These are phyloP conservation scores for Gaeumannomyces tritici DNA, from an alignment of 2,329 filamentous ascomycete species.

Conservation along the genomic window DNA sequence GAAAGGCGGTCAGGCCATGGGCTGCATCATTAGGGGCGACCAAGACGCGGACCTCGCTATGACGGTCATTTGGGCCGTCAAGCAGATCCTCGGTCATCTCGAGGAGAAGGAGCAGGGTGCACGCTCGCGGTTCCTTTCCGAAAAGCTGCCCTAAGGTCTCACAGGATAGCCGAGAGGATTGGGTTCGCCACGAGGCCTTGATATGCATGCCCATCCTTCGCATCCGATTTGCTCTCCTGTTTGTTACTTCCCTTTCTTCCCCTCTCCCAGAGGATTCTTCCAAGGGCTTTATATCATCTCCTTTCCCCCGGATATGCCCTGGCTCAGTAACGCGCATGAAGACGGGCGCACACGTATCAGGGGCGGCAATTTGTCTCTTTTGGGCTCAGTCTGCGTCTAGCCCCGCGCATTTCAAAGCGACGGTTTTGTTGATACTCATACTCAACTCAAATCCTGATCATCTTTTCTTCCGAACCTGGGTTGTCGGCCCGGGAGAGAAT, in stretches of 20 bases:
- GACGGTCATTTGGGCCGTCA: slow-evolving; percentile 8
- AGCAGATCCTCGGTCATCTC: neutral
- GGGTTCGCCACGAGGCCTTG: neutral
- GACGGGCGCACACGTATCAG: neutral
- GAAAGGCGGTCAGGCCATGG: neutral
- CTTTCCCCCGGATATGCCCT: neutral
- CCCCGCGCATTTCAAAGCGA: no score
- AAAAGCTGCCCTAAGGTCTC: neutral
- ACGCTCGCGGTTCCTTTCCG: neutral
- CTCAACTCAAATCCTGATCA: neutral
- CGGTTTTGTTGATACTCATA: neutral
- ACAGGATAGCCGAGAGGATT: neutral
- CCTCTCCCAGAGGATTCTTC: neutral
- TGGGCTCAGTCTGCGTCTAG: no score
- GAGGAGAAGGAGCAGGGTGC: neutral
- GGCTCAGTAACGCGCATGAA: neutral
- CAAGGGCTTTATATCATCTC: neutral
- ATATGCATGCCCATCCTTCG: neutral
- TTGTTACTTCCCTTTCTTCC: neutral
- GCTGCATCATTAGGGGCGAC: slow-evolving; percentile 3
- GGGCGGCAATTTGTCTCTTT: neutral
- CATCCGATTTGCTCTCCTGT: neutral
- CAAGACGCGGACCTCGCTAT: neutral
- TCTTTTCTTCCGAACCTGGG: neutral
- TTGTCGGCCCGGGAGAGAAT: neutral